Conservation (phyloP, 805 yeast genomes). For the Ascoidea rubescens region DNA sequence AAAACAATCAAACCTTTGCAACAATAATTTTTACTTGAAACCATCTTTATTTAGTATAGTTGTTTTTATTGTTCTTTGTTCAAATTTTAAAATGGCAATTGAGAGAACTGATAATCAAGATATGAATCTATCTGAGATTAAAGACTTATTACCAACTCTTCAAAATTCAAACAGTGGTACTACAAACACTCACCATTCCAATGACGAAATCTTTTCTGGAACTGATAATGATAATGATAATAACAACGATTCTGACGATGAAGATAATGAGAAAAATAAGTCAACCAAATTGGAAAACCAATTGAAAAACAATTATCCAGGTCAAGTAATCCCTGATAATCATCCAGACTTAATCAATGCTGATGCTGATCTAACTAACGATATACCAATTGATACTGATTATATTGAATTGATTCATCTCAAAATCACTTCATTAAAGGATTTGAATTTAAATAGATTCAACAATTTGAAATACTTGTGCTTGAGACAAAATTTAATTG, state of each 20-base stretch:
- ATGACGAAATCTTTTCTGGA: background rate
- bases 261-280: background rate
- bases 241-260: background rate
- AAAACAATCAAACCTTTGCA: no score
- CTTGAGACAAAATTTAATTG: constrained; percentile 72
- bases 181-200: no score
- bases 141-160: no score
- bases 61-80: no score
- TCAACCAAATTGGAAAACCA: constrained; percentile 1
- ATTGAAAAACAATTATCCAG: constrained; percentile 4
- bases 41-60: no score
- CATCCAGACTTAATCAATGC: constrained; percentile 43
- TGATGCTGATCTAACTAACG: constrained; percentile 51
- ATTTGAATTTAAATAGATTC: constrained; percentile 44
- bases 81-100: no score
- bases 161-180: no score
- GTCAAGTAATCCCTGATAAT: constrained; percentile 20
- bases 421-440: constrained; percentile 51
- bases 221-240: background rate
- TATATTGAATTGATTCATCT: constrained; percentile 56
- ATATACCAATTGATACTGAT: constrained; percentile 40
- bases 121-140: no score
- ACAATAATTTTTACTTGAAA: no score
- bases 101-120: no score
- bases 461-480: constrained; percentile 43